These are phyloP conservation scores for Lactarius akahatsu DNA, from an alignment of 768 basidiomycete genomes.

Conservation along the genomic window DNA sequence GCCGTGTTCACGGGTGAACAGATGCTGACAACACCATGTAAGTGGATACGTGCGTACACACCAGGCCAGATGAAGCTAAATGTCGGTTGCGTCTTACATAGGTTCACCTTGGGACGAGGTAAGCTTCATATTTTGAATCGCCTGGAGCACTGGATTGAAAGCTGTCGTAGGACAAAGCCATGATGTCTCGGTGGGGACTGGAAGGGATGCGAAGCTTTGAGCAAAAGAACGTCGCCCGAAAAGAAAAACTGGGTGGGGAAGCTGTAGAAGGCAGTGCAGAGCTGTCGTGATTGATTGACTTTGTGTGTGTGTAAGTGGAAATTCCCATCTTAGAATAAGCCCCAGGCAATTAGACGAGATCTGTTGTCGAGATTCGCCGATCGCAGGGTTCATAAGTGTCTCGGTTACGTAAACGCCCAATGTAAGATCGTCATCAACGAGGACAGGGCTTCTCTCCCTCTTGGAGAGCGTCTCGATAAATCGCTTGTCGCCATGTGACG, in stretches of 20 bases:
- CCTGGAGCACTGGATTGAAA: neutral
- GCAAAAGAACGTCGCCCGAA: conserved; percentile 57
- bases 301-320: neutral
- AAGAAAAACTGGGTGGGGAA: conserved; percentile 43
- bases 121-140: conserved; percentile 27
- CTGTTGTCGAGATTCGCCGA: conserved; percentile 1
- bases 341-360: neutral
- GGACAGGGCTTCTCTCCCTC: neutral
- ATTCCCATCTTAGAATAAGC: neutral
- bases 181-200: conserved; percentile 93
- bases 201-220: conserved; percentile 91
- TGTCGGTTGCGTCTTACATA: conserved; percentile 34
- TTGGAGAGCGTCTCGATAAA: conserved; percentile 15
- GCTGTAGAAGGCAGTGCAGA: neutral
- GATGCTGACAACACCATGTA: conserved; percentile 96
- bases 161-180: conserved; percentile 71
- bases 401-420: neutral
- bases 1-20: conserved; percentile 98
- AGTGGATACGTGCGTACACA: conserved; percentile 36
- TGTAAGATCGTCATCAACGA: neutral
- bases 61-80: conserved; percentile 14
- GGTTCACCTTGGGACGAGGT: conserved; percentile 95
- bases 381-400: neutral
- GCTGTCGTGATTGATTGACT: conserved; percentile 11
- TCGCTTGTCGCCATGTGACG: conserved; percentile 21